Conservation (phyloP, 2,329 filamentous ascomycete species). For the Cryoendolithus antarcticus region DNA sequence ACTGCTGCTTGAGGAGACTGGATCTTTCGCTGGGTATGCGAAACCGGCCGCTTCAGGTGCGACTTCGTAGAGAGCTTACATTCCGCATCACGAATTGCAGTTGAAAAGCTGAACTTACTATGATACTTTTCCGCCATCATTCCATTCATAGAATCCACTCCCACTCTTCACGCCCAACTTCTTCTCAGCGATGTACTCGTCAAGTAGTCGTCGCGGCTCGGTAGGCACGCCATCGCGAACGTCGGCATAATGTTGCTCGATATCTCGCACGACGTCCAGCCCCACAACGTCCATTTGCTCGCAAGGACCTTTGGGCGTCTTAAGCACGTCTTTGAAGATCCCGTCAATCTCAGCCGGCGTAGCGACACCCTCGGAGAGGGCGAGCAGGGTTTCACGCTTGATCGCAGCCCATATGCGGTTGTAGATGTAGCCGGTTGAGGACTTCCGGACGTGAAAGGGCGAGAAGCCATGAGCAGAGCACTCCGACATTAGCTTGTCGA, state of each 20-base stretch:
- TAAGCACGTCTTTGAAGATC: conserved; percentile 31
- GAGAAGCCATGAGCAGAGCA: conserved; percentile 9
- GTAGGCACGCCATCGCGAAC: conserved; percentile 32
- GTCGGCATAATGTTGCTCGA: conserved; percentile 40
- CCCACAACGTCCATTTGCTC: conserved; percentile 38
- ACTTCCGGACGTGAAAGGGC: conserved; percentile 32
- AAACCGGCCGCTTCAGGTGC: too few relatives aligned
- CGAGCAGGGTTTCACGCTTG: conserved; percentile 39
- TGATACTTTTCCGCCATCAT: too few relatives aligned
- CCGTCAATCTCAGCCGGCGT: conserved; percentile 37
- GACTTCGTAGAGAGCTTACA: too few relatives aligned
- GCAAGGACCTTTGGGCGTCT: conserved; percentile 21
- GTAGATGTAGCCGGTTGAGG: conserved; percentile 44
- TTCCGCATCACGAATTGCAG: too few relatives aligned
- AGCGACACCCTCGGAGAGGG: conserved; percentile 39
- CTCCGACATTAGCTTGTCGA: too few relatives aligned
- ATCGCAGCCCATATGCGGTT: conserved; percentile 47
- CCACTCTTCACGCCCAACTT: conserved; percentile 29
- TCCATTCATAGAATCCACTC: conserved; percentile 3
- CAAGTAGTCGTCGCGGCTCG: conserved; percentile 33
- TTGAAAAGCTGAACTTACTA: too few relatives aligned
- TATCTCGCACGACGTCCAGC: conserved; percentile 41
- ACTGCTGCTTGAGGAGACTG: too few relatives aligned
- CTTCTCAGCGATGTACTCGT: conserved; percentile 34
- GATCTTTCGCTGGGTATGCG: too few relatives aligned